These are phyloP conservation scores for Sanghuangporus sanghuang DNA, from an alignment of 1,284 basidiomycete species.

Conservation along the genomic window DNA sequence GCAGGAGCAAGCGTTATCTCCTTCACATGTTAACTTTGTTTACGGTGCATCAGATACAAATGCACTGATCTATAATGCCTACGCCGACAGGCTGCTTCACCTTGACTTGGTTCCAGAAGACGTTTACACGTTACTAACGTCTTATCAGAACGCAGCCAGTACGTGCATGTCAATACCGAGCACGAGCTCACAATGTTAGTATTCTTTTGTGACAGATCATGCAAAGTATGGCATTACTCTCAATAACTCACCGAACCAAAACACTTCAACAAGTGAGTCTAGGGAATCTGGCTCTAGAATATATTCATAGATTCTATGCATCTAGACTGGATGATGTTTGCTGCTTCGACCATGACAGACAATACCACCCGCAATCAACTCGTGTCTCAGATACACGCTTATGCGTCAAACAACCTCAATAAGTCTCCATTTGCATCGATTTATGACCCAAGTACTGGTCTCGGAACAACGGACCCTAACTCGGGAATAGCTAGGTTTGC, in stretches of 20 bases:
- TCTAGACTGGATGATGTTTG: slow-evolving; percentile 36
- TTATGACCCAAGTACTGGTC: not conserved
- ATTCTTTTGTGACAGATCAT: not conserved
- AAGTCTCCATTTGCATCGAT: not conserved
- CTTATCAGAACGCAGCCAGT: slow-evolving; percentile 5
- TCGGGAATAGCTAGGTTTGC: not conserved
- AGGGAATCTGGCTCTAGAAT: not conserved
- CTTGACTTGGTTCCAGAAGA: slow-evolving; percentile 24
- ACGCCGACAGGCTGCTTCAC: slow-evolving; percentile 34
- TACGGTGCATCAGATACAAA: slow-evolving; percentile 25
- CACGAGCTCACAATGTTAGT: not conserved
- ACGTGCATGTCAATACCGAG: not conserved
- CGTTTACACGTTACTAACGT: slow-evolving; percentile 8
- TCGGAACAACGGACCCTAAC: slow-evolving; percentile 20
- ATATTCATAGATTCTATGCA: not conserved
- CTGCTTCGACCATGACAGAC: slow-evolving; percentile 29
- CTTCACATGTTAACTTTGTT: slow-evolving; percentile 24
- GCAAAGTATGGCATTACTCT: slow-evolving; percentile 8
- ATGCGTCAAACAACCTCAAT: slow-evolving; percentile 1
- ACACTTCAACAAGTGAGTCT: slow-evolving; percentile 3
- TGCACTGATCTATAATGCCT: slow-evolving; percentile 43
- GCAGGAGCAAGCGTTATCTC: slow-evolving; percentile 14
- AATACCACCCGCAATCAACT: not conserved
- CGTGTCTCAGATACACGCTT: not conserved
- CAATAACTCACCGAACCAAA: not conserved